A percentile compares a stretch with the other conserved stretches of the same genome.
Evolutionary conservation across 371 early-diverging fungal genomes (phyloP).

Genomic region (Mortierella sp.): DNA sequence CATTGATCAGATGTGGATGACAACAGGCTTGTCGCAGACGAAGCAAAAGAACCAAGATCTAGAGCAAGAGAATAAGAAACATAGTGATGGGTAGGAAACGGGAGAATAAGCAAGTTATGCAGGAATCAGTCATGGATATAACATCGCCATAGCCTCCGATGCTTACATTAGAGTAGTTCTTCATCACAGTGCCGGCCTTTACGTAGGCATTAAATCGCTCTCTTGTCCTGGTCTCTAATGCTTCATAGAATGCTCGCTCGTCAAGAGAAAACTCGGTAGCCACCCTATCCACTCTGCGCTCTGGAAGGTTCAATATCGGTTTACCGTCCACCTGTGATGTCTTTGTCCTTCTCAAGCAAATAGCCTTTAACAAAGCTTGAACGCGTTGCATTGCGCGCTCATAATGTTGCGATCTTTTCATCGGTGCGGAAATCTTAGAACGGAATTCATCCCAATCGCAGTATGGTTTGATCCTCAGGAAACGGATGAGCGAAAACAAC

Average conservation of each 20-base stretch:
- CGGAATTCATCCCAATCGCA: slow-evolving; percentile 67
- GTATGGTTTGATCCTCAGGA: slow-evolving; percentile 79
- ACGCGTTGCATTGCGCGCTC: slow-evolving; percentile 64
- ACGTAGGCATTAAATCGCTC: slow-evolving; percentile 59
- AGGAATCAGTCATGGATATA: not conserved
- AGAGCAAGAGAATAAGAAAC: not conserved
- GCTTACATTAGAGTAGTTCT: slow-evolving; percentile 68
- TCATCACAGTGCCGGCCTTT: slow-evolving; percentile 60
- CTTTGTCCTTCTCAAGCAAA: slow-evolving; percentile 85
- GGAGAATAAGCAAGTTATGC: not conserved
- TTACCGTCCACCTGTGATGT: slow-evolving; percentile 71
- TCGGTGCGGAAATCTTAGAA: slow-evolving; percentile 66
- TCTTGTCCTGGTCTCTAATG: slow-evolving; percentile 65
- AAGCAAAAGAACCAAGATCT: slow-evolving; percentile 64
- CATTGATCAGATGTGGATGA: slow-evolving; percentile 75
- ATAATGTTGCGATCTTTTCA: slow-evolving; percentile 43
- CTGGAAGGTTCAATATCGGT: slow-evolving; percentile 73
- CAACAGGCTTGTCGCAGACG: slow-evolving; percentile 75
- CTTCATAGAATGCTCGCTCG: slow-evolving; percentile 74
- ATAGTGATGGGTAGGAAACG: not conserved
- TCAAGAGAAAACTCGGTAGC: slow-evolving; percentile 62
- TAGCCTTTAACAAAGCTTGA: slow-evolving; percentile 72
- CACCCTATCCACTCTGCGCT: slow-evolving; percentile 66
- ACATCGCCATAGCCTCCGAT: not conserved
- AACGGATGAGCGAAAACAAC: slow-evolving; percentile 84